Conservation (phyloP, 1,284 basidiomycete genomes). For the Ustilago xerochloae region DNA sequence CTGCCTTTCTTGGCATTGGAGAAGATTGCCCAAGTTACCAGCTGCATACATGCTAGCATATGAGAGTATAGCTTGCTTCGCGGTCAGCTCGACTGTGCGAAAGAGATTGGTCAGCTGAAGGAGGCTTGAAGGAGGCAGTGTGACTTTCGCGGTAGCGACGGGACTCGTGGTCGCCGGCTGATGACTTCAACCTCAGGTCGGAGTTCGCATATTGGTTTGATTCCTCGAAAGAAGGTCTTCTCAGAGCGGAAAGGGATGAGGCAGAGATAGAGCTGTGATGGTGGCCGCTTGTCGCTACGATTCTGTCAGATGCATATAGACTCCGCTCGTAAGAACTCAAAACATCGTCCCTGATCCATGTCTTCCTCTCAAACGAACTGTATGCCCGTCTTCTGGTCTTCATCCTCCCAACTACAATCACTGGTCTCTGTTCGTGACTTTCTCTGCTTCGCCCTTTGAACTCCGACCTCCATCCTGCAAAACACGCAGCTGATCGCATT, state of each 20-base stretch:
- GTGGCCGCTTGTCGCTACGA: no score
- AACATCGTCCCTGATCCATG: not conserved
- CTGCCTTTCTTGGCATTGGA: not conserved
- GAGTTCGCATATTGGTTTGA: constrained; percentile 1
- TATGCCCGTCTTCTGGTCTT: not conserved
- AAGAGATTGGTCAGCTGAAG: not conserved
- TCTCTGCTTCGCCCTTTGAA: constrained; percentile 7
- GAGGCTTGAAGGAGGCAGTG: not conserved
- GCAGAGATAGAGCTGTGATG: no score
- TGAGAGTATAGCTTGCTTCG: not conserved
- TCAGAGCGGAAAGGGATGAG: no score
- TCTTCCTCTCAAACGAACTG: not conserved
- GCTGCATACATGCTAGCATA: not conserved
- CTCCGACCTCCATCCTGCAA: constrained; percentile 31
- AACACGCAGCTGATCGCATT: constrained; percentile 12
- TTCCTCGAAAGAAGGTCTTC: not conserved
- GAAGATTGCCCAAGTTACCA: no score
- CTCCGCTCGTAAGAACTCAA: not conserved
- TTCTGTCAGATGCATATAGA: not conserved
- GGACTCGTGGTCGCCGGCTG: not conserved
- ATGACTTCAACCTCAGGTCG: not conserved
- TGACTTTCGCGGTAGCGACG: not conserved
- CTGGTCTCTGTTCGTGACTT: not conserved
- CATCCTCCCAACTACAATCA: not conserved
- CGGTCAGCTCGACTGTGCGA: not conserved